A percentile compares a stretch with the other conserved stretches of the same genome.
Conservation (phyloP, 140 eudicot species). For the Anethum foeniculum region DNA sequence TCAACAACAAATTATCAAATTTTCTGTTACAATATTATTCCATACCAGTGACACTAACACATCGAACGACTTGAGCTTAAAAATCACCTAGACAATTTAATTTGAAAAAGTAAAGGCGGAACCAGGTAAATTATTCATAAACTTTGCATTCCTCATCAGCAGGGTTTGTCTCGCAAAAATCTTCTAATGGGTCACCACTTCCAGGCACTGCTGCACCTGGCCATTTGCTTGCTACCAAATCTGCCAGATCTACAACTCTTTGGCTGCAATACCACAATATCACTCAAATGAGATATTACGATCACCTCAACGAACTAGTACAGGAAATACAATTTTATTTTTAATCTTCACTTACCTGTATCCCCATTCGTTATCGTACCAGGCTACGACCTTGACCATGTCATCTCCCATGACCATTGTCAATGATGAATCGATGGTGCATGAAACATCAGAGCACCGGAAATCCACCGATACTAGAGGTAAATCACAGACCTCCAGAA, state of each 20-base stretch:
- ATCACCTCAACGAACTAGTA: neutral
- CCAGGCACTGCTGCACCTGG: slow-evolving; percentile 52
- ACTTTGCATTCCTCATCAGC: slow-evolving; percentile 87
- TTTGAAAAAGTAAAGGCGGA: neutral
- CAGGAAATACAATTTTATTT: neutral
- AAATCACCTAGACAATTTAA: neutral
- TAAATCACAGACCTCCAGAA: slow-evolving; percentile 72
- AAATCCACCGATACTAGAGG: slow-evolving; percentile 96
- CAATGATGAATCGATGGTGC: slow-evolving; percentile 78
- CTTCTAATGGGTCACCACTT: slow-evolving; percentile 85
- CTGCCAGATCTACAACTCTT: slow-evolving; percentile 94
- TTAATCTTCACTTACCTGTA: slow-evolving; percentile 44
- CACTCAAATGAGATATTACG: neutral
- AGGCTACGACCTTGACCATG: slow-evolving; percentile 96
- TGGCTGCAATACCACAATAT: slow-evolving; percentile 42
- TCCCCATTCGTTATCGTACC: slow-evolving; percentile 99
- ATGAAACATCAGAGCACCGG: slow-evolving; percentile 81
- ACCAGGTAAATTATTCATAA: slow-evolving; percentile 42
- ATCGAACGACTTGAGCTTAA: neutral
- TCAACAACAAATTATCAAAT: neutral
- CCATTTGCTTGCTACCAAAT: slow-evolving; percentile 85
- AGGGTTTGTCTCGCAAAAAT: slow-evolving; percentile 69
- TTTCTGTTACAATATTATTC: neutral
- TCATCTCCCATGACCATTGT: slow-evolving; percentile 99
- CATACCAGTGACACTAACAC: neutral